Evolutionary conservation across 208 protist genomes (phyloP), one percentile per base, ranked within the genome.

Genomic region (Acanthamoeba healyi): DNA sequence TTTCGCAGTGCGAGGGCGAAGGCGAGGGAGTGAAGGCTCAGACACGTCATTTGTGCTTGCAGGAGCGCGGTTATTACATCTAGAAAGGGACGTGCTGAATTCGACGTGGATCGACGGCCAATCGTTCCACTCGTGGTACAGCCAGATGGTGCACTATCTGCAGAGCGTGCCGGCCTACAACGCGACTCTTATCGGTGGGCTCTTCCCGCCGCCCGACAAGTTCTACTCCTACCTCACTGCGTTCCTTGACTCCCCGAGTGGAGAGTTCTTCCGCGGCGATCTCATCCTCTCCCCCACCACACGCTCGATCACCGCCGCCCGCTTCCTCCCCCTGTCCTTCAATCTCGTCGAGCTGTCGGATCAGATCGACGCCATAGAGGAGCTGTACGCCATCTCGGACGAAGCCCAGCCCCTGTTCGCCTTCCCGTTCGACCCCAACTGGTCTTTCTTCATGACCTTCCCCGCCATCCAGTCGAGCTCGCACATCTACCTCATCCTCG

Each of bases 391-490:
- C 4, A 54, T 61, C 29, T 24, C 54, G 9, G 26, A 88, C 29
- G 49, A 29, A 19, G 49, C n/a, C 44, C 17, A 51, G 29, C 79
- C 79, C 26, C 54, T 88, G 3, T 24, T 61, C 34, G 79, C 79
- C 15, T 88, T 88, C 79, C 79, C 79, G 29, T 88, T 61, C 79
- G 79, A 88, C 36, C 44, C 54, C 54, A 88, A 61, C 79, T 88
- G 79, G 79, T 40, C 79, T 9, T 88, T 88, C 54, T 88, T 88
- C 44, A 88, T 88, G 79, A 88, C 79, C 44, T 88, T 88, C 79
- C 79, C 79, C 22, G 79, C 79, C 79, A 88, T 88, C 42, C 79
- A 88, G 54, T 36, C 49, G 14, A 88, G 79, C 36, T 65, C 79
- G 26, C 79, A 88, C 46, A 88, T 88, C 44, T 88, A 88, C 36